These are phyloP conservation scores for Fusarium chaquense DNA, from an alignment of 2,329 filamentous ascomycete genomes.

Conservation along the genomic window DNA sequence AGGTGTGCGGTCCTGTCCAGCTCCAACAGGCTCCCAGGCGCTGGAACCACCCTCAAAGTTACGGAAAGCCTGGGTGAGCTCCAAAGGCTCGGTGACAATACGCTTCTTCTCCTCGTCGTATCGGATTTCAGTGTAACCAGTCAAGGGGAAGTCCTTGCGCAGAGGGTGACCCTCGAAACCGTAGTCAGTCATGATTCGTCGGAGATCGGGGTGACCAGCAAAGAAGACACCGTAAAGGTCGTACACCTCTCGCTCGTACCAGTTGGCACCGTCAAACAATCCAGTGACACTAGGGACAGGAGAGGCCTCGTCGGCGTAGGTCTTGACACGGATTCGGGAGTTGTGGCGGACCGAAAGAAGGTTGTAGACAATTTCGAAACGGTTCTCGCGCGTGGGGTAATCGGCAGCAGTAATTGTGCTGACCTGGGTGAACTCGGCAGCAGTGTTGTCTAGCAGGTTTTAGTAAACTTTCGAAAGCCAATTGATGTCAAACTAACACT, in stretches of 20 bases:
- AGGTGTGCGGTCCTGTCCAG: conserved; percentile 82
- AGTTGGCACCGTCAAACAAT: conserved; percentile 95
- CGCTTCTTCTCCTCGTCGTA: conserved; percentile 99
- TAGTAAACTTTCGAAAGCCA: conserved; percentile 12
- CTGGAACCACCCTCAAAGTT: conserved; percentile 94
- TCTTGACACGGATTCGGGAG: conserved; percentile 96
- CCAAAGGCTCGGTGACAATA: conserved; percentile 96
- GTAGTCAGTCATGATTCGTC: conserved; percentile 99
- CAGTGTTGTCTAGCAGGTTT: conserved; percentile 79
- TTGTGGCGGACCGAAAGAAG: conserved; percentile 96
- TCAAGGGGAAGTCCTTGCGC: conserved; percentile 97
- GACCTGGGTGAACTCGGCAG: conserved; percentile 95
- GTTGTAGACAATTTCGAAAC: conserved; percentile 99
- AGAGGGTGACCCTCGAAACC: conserved; percentile 98
- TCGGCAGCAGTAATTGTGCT: conserved; percentile 94
- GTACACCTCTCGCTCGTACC: conserved; percentile 98
- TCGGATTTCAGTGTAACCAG: conserved; percentile 96
- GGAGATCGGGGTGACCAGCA: conserved; percentile 90
- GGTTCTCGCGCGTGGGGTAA: conserved; percentile 93
- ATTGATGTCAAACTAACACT: conserved; percentile 64
- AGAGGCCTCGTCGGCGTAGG: conserved; percentile 95
- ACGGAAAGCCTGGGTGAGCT: conserved; percentile 97
- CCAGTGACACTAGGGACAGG: conserved; percentile 89
- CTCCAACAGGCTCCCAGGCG: conserved; percentile 73
- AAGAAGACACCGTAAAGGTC: conserved; percentile 99